Evolutionary conservation across 1,284 basidiomycete species (phyloP), one percentile per base, ranked within the genome.

Genomic region (Mycosarcoma maydis): DNA sequence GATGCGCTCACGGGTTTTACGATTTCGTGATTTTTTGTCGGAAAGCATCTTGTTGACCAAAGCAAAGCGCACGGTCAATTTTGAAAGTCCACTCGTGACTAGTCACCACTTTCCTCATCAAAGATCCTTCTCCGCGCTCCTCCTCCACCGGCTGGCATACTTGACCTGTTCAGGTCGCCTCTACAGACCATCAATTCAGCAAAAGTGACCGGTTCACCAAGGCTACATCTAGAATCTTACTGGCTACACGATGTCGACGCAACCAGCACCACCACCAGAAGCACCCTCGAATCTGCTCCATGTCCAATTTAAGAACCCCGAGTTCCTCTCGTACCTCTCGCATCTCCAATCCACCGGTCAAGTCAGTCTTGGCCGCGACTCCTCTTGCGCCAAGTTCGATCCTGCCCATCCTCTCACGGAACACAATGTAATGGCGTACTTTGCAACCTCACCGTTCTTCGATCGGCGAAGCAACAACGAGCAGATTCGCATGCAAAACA

Each of bases 401-500:
- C 51, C 59, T 0, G 20, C 34, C 2, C 54, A 64, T 19, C 68
- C 72, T 1, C 49, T 78, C 4, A 72, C 60, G 48, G 71, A 66
- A 36, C 51, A 58, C 49, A 79, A 76, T 33, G 69, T 73, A 4
- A 72, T 78, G 56, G 58, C 75, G 8, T 80, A 80, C 51, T 80
- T 80, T 43, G 70, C 72, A 30, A 74, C 62, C 23, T 77, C 75
- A 16, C 75, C 75, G 16, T 80, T 80, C 55, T 80, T 73, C 55
- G 78, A 78, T 27, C 57, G 71, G 14, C 54, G 69, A 22, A 72
- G 72, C 59, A 78, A 76, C 44, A 80, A 80, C 36, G 75, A 80
- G 60, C 70, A 77, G 61, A 76, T 80, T 27, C 73, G 78, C 10
- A 80, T 80, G 78, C 78, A 80, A 44, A 78, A 76, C 45, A 68